Conservation (phyloP, 306 rosid species). For the Erythrophleum fordii region DNA sequence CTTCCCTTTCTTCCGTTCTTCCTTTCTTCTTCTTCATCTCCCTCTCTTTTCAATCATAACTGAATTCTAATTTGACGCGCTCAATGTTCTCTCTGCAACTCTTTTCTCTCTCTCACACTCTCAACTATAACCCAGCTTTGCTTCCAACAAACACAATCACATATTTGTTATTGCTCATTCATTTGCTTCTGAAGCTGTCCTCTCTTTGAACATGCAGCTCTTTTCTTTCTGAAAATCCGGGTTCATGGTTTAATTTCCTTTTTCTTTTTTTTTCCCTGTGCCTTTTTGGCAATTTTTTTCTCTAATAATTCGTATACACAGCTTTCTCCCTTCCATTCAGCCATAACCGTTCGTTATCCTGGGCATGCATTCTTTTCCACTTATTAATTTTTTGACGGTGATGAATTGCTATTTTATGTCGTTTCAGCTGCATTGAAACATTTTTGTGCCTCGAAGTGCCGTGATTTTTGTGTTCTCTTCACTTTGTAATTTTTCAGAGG, state of each 20-base stretch:
- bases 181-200: background rate
- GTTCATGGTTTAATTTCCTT: background rate
- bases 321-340: background rate
- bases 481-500: background rate
- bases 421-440: background rate
- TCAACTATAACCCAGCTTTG: background rate
- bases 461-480: background rate
- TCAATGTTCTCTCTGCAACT: background rate
- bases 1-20: background rate
- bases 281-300: background rate
- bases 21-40: background rate
- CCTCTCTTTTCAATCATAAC: background rate
- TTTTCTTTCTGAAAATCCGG: background rate
- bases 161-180: background rate
- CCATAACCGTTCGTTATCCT: too few species aligned
- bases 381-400: background rate
- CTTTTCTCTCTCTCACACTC: background rate
- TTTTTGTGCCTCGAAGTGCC: background rate
- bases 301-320: background rate
- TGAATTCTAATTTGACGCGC: too few species aligned
- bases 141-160: background rate
- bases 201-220: background rate
- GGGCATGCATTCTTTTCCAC: background rate
- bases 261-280: background rate
- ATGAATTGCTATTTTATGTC: background rate